Conservation (phyloP, 371 early-diverging fungal species). For the Rhizomucor miehei region DNA sequence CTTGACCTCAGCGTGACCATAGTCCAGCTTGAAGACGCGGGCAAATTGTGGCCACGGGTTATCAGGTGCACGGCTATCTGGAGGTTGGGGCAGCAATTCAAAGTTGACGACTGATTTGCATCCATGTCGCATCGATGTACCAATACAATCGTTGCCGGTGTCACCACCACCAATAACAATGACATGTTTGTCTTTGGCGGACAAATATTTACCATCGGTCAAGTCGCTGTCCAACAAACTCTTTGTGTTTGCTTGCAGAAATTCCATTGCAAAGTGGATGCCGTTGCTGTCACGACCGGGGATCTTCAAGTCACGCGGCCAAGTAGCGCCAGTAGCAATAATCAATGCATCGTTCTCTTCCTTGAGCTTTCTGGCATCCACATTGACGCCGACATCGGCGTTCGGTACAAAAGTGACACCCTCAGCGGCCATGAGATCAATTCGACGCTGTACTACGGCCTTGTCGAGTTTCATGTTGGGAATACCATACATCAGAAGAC, state of each 20-base stretch:
- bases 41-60: slow-evolving; percentile 98
- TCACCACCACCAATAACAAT: slow-evolving; percentile 97
- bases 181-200: slow-evolving; percentile 89
- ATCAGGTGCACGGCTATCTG: slow-evolving; percentile 71
- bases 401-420: slow-evolving; percentile 86
- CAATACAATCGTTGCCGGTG: slow-evolving; percentile 96
- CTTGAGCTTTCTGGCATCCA: slow-evolving; percentile 64
- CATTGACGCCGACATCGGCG: slow-evolving; percentile 83
- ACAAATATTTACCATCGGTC: slow-evolving; percentile 71
- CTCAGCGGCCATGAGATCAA: slow-evolving; percentile 89
- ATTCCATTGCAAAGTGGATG: slow-evolving; percentile 97
- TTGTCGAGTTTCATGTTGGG: slow-evolving; percentile 99
- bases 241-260: slow-evolving; percentile 86
- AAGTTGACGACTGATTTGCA: slow-evolving; percentile 92
- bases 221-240: slow-evolving; percentile 75
- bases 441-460: slow-evolving; percentile 75
- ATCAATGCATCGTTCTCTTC: slow-evolving; percentile 77
- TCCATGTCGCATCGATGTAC: slow-evolving; percentile 91
- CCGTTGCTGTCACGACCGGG: slow-evolving; percentile 85
- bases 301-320: slow-evolving; percentile 93
- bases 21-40: slow-evolving; percentile 89
- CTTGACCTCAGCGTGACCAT: slow-evolving; percentile 91
- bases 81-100: slow-evolving; percentile 92
- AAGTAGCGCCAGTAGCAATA: slow-evolving; percentile 93
- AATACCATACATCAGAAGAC: slow-evolving; percentile 96